Percentiles rank a stretch among this genome's conserved stretches.
phyloP scores from a whole-genome alignment of 1,284 basidiomycete genomes.

The Naganishia sp. region DNA sequence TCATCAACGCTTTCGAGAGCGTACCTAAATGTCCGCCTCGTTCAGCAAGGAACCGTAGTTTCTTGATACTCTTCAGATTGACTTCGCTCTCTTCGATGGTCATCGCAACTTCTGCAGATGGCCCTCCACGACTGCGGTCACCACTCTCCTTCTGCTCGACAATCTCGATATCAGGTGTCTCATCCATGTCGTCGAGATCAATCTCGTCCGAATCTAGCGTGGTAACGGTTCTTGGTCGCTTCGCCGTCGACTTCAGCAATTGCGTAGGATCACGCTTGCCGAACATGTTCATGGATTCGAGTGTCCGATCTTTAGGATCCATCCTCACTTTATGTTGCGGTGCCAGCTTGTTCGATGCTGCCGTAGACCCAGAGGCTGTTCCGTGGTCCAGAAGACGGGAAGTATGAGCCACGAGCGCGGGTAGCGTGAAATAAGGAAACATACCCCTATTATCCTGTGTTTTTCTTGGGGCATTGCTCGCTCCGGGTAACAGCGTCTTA shows the following conservation, averaged over 20 bases:
- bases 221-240: conserved; percentile 27
- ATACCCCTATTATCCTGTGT: conserved; percentile 1
- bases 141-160: conserved; percentile 34
- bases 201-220: conserved; percentile 34
- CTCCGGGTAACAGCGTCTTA: conserved; percentile 54
- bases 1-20: conserved; percentile 39
- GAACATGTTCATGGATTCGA: conserved; percentile 74
- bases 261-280: conserved; percentile 37
- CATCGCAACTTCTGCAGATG: conserved; percentile 27
- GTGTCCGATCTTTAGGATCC: conserved; percentile 79
- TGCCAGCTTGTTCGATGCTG: conserved; percentile 51
- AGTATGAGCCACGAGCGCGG: neutral
- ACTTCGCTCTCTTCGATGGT: conserved; percentile 71
- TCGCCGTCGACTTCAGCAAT: conserved; percentile 6
- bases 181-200: conserved; percentile 37
- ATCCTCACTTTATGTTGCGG: conserved; percentile 93
- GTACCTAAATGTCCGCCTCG: conserved; percentile 70
- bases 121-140: conserved; percentile 32
- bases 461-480: conserved; percentile 36
- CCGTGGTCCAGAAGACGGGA: neutral
- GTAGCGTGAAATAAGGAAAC: neutral
- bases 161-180: conserved; percentile 33
- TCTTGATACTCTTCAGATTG: conserved; percentile 69
- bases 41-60: conserved; percentile 64
- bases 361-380: neutral